Conservation (phyloP, 768 basidiomycete species). For the Leccinum pellstonianum region DNA sequence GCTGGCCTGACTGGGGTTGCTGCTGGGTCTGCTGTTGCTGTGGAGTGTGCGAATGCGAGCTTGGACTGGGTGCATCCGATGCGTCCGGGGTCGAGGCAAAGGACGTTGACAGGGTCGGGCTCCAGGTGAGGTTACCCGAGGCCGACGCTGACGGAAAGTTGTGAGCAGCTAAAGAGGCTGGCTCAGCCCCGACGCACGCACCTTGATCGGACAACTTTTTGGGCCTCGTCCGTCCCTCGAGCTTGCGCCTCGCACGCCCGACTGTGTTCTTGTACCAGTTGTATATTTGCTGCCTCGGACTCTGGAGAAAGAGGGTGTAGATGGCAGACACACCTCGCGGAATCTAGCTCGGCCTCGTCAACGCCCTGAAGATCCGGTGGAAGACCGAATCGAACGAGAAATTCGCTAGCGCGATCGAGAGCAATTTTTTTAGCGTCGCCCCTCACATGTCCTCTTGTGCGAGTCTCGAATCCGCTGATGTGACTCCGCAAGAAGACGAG, state of each 20-base stretch:
- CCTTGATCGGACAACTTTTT: slow-evolving; percentile 53
- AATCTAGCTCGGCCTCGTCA: slow-evolving; percentile 59
- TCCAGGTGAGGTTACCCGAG: slow-evolving; percentile 37
- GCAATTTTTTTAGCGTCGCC: slow-evolving; percentile 73
- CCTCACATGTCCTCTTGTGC: slow-evolving; percentile 57
- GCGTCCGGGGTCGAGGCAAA: slow-evolving; percentile 32
- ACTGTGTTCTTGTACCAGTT: slow-evolving; percentile 76
- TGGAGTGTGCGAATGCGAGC: slow-evolving; percentile 22
- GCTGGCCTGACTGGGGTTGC: slow-evolving; percentile 33
- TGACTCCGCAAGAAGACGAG: slow-evolving; percentile 56
- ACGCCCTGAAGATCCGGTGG: slow-evolving; percentile 52
- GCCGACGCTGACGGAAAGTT: slow-evolving; percentile 10
- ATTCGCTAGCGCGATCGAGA: slow-evolving; percentile 59
- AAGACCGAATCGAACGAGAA: slow-evolving; percentile 57
- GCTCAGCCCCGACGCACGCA: slow-evolving; percentile 18
- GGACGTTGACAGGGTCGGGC: slow-evolving; percentile 37
- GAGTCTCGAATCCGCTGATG: slow-evolving; percentile 53
- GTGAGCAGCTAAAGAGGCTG: background rate
- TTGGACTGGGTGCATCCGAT: slow-evolving; percentile 27
- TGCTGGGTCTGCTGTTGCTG: slow-evolving; percentile 13
- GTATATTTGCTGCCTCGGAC: slow-evolving; percentile 54
- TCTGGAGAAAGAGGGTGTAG: background rate
- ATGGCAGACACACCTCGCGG: slow-evolving; percentile 48
- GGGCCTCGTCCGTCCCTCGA: slow-evolving; percentile 53
- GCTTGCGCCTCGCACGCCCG: slow-evolving; percentile 56